Evolutionary conservation across 2,329 filamentous ascomycete genomes (phyloP).

Genomic region (Periconia sp.): DNA sequence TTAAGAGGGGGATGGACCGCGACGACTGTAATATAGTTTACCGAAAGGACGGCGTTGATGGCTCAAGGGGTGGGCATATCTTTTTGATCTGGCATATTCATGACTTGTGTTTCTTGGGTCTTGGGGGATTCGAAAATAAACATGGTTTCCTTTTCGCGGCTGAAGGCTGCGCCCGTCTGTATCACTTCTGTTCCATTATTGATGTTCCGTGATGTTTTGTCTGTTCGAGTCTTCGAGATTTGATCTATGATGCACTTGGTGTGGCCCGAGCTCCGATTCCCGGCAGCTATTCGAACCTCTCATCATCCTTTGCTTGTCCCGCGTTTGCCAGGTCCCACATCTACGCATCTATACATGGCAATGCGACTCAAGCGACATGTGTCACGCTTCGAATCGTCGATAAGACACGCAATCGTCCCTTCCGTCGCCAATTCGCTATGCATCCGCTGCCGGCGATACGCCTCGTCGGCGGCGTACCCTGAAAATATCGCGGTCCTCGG

Average conservation of each 20-base stretch:
- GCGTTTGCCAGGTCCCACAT: slow-evolving; percentile 11
- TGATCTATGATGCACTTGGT: background rate
- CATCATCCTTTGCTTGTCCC: slow-evolving; percentile 7
- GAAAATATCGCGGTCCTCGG: slow-evolving; percentile 53
- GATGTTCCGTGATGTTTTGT: background rate
- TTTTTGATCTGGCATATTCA: slow-evolving; percentile 11
- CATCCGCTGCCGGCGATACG: slow-evolving; percentile 20
- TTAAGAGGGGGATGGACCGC: slow-evolving; percentile 1
- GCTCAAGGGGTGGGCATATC: slow-evolving; percentile 7
- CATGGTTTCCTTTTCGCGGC: slow-evolving; percentile 12
- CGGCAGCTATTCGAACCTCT: background rate
- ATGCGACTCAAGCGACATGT: slow-evolving; percentile 42
- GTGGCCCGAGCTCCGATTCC: slow-evolving; percentile 20
- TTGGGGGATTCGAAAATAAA: slow-evolving; percentile 8
- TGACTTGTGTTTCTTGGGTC: slow-evolving; percentile 2
- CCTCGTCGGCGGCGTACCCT: slow-evolving; percentile 24
- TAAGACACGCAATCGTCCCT: slow-evolving; percentile 26
- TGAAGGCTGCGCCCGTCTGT: slow-evolving; percentile 15
- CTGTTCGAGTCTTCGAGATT: no score
- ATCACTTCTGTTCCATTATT: background rate
- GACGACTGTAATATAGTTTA: slow-evolving; percentile 22
- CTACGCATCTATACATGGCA: slow-evolving; percentile 28
- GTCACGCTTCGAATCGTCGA: slow-evolving; percentile 33
- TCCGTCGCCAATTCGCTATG: slow-evolving; percentile 22
- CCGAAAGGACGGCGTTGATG: slow-evolving; percentile 12